A percentile compares a stretch with the other conserved stretches of the same genome.
phyloP scores from a whole-genome alignment of 371 early-diverging fungal species.

The Lichtheimia corymbifera region DNA sequence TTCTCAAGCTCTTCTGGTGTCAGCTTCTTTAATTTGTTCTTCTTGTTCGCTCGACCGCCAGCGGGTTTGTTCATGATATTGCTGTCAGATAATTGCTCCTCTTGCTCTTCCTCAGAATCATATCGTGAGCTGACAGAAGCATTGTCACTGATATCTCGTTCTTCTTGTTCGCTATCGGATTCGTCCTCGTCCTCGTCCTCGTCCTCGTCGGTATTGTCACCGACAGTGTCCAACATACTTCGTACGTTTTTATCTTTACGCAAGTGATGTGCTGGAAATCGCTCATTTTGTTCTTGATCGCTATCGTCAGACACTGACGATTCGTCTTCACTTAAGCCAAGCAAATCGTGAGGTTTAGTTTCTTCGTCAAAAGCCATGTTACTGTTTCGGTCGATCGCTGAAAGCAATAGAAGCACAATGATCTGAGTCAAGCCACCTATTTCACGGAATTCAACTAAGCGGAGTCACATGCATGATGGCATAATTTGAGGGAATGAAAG shows the following conservation, averaged over 20 bases:
- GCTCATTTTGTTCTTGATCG: slow-evolving; percentile 27
- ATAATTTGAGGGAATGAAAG: too few species aligned
- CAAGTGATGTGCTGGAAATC: slow-evolving; percentile 27
- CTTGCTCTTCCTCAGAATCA: neutral
- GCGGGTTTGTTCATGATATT: neutral
- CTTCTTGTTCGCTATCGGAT: slow-evolving; percentile 29
- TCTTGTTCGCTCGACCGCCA: slow-evolving; percentile 24
- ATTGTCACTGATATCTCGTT: slow-evolving; percentile 19
- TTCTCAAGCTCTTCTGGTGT: slow-evolving; percentile 68
- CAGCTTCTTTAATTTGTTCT: slow-evolving; percentile 62
- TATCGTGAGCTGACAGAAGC: neutral
- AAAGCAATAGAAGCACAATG: too few species aligned
- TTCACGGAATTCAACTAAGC: too few species aligned
- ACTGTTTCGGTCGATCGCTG: too few species aligned
- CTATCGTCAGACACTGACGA: slow-evolving; percentile 15
- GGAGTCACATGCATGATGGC: too few species aligned
- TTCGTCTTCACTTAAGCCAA: slow-evolving; percentile 35
- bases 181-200: slow-evolving; percentile 35
- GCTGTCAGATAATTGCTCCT: slow-evolving; percentile 9
- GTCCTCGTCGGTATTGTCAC: slow-evolving; percentile 25
- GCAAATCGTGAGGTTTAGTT: slow-evolving; percentile 29
- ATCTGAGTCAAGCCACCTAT: too few species aligned
- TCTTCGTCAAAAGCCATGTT: slow-evolving; percentile 11
- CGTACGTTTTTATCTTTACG: slow-evolving; percentile 16
- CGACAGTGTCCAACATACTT: slow-evolving; percentile 9